Evolutionary conservation across 148 eudicot species (phyloP).

Genomic region (Silene conica): DNA sequence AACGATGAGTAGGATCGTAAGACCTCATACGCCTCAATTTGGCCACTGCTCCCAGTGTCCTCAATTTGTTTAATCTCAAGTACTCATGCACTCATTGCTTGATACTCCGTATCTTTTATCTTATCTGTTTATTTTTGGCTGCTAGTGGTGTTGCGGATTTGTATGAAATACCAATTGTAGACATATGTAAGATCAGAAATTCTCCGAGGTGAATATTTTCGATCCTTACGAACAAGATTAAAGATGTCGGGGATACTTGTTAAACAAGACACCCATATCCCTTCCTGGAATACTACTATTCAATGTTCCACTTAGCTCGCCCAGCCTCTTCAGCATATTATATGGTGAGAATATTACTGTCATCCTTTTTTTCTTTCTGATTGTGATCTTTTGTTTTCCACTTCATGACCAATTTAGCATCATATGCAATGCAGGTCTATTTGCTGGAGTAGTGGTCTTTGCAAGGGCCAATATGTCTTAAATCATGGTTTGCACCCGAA

Average conservation of each 20-base stretch:
- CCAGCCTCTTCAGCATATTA: conserved; percentile 67
- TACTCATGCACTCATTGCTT: too few species aligned
- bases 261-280: conserved; percentile 79
- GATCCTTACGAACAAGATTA: too few species aligned
- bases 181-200: too few species aligned
- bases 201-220: too few species aligned
- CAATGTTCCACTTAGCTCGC: conserved; percentile 61
- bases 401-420: neutral
- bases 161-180: too few species aligned
- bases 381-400: neutral
- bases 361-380: neutral
- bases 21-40: too few species aligned
- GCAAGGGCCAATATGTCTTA: conserved; percentile 77
- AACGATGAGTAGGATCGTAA: too few species aligned
- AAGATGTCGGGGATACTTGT: conserved; percentile 20
- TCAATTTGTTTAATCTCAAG: too few species aligned
- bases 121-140: too few species aligned
- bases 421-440: conserved; percentile 43
- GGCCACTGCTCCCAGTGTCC: too few species aligned
- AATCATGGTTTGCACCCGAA: conserved; percentile 4
- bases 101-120: too few species aligned
- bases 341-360: conserved; percentile 46
- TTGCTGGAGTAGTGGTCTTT: conserved; percentile 71
- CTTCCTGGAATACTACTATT: conserved; percentile 59
- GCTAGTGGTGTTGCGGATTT: too few species aligned